These are phyloP conservation scores for Limnanthes douglasii DNA, from an alignment of 345 rosid genomes.

Conservation along the genomic window DNA sequence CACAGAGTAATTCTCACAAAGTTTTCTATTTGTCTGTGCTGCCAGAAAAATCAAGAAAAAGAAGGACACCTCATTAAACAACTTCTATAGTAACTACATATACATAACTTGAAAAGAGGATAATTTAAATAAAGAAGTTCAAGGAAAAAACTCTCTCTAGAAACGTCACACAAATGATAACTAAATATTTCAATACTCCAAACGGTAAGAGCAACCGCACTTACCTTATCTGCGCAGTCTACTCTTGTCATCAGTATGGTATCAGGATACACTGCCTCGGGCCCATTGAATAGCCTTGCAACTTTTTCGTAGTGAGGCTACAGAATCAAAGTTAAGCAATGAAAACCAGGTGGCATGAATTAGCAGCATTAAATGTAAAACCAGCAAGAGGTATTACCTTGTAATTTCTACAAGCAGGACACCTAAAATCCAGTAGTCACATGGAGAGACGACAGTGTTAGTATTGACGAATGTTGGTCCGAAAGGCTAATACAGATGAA, in stretches of 20 bases:
- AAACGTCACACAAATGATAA: neutral
- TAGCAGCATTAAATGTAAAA: conserved; percentile 6
- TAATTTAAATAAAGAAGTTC: conserved; percentile 4
- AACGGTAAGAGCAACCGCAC: no score
- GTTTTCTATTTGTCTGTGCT: conserved; percentile 81
- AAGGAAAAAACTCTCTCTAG: neutral
- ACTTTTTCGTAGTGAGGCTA: conserved; percentile 95
- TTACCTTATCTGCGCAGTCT: conserved; percentile 86
- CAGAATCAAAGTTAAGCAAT: conserved; percentile 16
- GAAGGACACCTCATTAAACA: conserved; percentile 3
- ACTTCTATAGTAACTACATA: conserved; percentile 1
- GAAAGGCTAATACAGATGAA: no score
- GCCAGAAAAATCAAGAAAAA: conserved; percentile 35
- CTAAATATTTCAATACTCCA: no score
- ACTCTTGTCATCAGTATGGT: conserved; percentile 71
- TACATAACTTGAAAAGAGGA: conserved; percentile 3
- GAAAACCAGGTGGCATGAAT: conserved; percentile 5
- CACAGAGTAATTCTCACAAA: conserved; percentile 80
- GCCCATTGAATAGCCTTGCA: conserved; percentile 88
- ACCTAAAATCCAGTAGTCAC: conserved; percentile 44
- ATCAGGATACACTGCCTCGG: conserved; percentile 78
- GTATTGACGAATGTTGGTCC: no score
- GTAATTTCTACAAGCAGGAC: conserved; percentile 98
- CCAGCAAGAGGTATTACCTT: conserved; percentile 33
- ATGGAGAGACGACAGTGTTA: no score